Base-by-base conservation (phyloP, 1,284 basidiomycete species). In the Ganoderma sinense region DNA sequence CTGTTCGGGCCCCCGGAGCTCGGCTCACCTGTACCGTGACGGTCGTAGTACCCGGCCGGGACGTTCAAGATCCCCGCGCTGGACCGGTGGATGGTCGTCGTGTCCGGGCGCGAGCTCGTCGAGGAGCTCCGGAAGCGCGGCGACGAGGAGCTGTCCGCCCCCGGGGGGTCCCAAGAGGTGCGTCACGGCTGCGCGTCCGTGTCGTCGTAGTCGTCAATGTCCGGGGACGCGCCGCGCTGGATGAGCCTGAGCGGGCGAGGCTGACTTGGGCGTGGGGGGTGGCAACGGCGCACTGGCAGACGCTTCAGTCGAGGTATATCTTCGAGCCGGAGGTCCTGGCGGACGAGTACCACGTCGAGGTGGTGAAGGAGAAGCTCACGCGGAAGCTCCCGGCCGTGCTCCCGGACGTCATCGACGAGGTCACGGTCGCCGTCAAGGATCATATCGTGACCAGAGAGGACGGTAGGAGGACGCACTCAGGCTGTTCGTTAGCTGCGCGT, bases 31-130 rank as follows among this genome's bases (percentile, higher is more conserved):
- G 43, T 5, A 5, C 40, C 16, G 40, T 11, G 40, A 10, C 16
- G 4, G 7, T 4, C 11, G 8, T n/a, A 84, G 84, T 79, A 82
- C 70, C 80, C 78, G n/a, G 73, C 75, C 0, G 62, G 64, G 0
- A 45, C 43, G 45, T 71, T 83, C 73, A 82, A 79, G 75, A 73
- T 84, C 23, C 78, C 84, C 0, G 76, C 80, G 72, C 72, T 80
- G 53, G 78, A 81, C 20, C 67, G 71, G 45, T 80, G 78, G 78
- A 64, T 76, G 3, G 74, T 81, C 33, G 55, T 80, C 11, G 73
- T 73, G 36, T 72, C 61, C 29, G 73, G 72, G n/a, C 72, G 60
- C 56, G 60, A 67, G 39, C 64, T 62, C 66, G 51, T 55, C 26
- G 51, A 55, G n/a, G 51, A 55, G 26, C 26, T 55, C 13, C 29